Percentiles rank a stretch among this genome's conserved stretches.
These are phyloP conservation scores for Cercospora janseana DNA, from an alignment of 2,329 filamentous ascomycete genomes.

Conservation along the genomic window DNA sequence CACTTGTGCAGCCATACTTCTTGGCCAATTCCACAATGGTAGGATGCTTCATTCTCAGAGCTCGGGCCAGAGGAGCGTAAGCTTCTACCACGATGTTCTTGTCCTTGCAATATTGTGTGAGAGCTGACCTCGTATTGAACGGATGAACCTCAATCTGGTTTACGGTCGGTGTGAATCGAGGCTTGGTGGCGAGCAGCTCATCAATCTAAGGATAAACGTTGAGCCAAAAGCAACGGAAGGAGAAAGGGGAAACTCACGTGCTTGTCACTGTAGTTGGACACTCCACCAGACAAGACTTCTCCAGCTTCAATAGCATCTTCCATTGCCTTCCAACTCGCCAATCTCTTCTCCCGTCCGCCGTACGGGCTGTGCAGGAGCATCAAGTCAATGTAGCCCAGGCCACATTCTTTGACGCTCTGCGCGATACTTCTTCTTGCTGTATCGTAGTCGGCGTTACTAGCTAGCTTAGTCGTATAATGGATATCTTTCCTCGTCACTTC, in stretches of 20 bases:
- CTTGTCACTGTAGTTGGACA: constrained; percentile 74
- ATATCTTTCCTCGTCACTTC: constrained; percentile 64
- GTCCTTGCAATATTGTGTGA: constrained; percentile 63
- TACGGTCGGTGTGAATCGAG: constrained; percentile 63
- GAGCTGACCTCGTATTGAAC: constrained; percentile 71
- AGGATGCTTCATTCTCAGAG: constrained; percentile 66
- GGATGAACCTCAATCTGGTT: constrained; percentile 83
- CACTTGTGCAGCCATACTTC: constrained; percentile 68
- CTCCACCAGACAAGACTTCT: constrained; percentile 68
- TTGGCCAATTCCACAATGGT: constrained; percentile 60
- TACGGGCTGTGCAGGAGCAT: constrained; percentile 79
- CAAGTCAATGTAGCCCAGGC: constrained; percentile 72
- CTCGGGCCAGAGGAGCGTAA: constrained; percentile 74
- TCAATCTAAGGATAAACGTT: constrained; percentile 55
- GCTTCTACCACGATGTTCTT: constrained; percentile 72
- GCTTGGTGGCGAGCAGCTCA: constrained; percentile 64
- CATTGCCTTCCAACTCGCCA: constrained; percentile 73
- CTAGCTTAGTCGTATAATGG: constrained; percentile 78
- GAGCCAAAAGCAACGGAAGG: neutral
- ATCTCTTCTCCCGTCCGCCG: constrained; percentile 64
- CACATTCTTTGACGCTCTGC: constrained; percentile 62
- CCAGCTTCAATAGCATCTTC: constrained; percentile 73
- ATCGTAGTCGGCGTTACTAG: constrained; percentile 66
- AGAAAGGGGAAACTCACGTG: constrained; percentile 56
- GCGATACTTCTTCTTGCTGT: constrained; percentile 65